phyloP scores from a whole-genome alignment of 1,139 yeast genomes.

The Protomyces inouyei region DNA sequence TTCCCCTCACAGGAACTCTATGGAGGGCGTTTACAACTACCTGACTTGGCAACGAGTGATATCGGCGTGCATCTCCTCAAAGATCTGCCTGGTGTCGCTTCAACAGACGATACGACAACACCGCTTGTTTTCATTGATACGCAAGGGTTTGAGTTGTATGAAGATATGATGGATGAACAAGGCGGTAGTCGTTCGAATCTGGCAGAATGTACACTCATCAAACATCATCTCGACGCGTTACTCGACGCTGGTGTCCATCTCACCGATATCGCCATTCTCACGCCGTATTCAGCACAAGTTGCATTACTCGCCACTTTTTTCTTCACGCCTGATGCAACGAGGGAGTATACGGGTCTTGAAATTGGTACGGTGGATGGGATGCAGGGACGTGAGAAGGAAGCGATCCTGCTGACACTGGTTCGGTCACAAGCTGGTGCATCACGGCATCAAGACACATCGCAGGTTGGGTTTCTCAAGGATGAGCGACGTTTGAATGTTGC shows the following conservation, averaged over 20 bases:
- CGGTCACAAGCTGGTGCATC: constrained; percentile 57
- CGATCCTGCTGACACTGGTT: constrained; percentile 72
- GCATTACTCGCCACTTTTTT: constrained; percentile 49
- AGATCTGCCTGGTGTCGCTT: constrained; percentile 55
- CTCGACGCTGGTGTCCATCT: constrained; percentile 48
- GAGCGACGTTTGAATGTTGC: constrained; percentile 79
- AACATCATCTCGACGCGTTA: constrained; percentile 52
- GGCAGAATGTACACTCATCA: constrained; percentile 61
- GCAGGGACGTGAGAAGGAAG: constrained; percentile 88
- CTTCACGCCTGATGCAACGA: background rate
- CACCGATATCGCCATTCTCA: constrained; percentile 67
- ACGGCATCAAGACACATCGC: constrained; percentile 35
- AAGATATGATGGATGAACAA: constrained; percentile 38
- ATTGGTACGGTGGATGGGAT: constrained; percentile 87
- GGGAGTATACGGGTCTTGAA: constrained; percentile 52
- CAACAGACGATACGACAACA: constrained; percentile 45
- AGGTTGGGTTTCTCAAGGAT: constrained; percentile 73
- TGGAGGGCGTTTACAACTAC: constrained; percentile 59
- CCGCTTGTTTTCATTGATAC: constrained; percentile 82
- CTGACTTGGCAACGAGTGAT: constrained; percentile 38
- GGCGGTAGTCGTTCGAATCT: constrained; percentile 55
- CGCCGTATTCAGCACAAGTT: constrained; percentile 89
- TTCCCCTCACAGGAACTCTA: constrained; percentile 72
- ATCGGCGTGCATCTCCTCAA: constrained; percentile 52
- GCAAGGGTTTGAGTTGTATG: constrained; percentile 67